Percentiles rank a stretch among this genome's conserved stretches.
phyloP scores from a whole-genome alignment of 257 asterid species.

The Petunia secreta region DNA sequence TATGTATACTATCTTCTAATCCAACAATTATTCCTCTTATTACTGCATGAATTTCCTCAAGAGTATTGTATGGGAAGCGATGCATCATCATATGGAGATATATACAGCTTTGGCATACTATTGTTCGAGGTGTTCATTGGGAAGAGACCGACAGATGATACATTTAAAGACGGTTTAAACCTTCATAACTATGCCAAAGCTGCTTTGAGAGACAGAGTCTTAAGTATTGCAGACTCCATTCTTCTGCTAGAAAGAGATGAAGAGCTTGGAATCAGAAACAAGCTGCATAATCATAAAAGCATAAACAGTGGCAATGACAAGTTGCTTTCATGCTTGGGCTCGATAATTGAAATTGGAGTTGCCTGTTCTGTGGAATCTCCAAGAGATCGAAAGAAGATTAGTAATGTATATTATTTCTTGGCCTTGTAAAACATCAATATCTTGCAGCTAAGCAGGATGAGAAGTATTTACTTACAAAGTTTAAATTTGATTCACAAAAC shows the following conservation, averaged over 20 bases:
- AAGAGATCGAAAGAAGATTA: conserved; percentile 30
- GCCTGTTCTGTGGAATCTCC: conserved; percentile 29
- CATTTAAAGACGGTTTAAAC: conserved; percentile 32
- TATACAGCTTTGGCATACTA: conserved; percentile 25
- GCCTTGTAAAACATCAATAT: no score
- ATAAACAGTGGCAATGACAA: background rate
- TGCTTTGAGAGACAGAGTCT: background rate
- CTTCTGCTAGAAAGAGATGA: background rate
- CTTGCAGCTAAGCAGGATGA: no score
- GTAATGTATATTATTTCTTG: no score
- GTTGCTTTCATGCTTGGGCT: background rate
- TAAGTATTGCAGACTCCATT: conserved; percentile 26
- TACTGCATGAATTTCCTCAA: background rate
- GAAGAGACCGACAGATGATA: conserved; percentile 34
- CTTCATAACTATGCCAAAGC: conserved; percentile 27
- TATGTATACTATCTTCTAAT: background rate
- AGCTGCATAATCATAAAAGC: no score
- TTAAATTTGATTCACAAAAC: no score
- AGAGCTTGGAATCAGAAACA: background rate
- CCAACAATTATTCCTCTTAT: background rate
- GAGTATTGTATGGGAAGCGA: conserved; percentile 40
- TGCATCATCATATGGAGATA: conserved; percentile 35
- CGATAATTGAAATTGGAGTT: conserved; percentile 27
- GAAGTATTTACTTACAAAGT: no score
- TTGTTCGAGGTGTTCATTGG: conserved; percentile 35